A percentile compares a stretch with the other conserved stretches of the same genome.
phyloP scores from a whole-genome alignment of 768 basidiomycete species.

The Piloderma croceum region DNA sequence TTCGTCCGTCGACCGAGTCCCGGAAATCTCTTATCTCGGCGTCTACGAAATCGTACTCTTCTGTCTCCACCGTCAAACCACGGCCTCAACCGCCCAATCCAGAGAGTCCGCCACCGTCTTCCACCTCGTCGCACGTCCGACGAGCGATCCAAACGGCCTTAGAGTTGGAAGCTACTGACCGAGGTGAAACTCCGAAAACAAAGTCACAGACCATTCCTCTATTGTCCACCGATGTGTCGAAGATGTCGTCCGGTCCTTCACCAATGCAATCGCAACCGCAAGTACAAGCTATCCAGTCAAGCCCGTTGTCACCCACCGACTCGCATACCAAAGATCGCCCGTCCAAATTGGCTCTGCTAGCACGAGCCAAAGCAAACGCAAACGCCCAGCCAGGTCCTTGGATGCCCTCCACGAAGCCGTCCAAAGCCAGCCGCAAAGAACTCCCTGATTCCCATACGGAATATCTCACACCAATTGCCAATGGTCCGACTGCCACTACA shows the following conservation, averaged over 20 bases:
- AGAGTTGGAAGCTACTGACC: slow-evolving; percentile 52
- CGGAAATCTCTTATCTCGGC: slow-evolving; percentile 26
- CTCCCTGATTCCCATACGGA: slow-evolving; percentile 54
- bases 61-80: slow-evolving; percentile 16
- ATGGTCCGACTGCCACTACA: slow-evolving; percentile 75
- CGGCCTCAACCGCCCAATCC: slow-evolving; percentile 16
- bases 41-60: slow-evolving; percentile 15
- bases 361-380: slow-evolving; percentile 53
- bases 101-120: slow-evolving; percentile 34
- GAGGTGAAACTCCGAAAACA: background rate
- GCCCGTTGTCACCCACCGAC: slow-evolving; percentile 7
- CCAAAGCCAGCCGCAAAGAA: slow-evolving; percentile 23
- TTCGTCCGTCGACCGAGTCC: slow-evolving; percentile 66
- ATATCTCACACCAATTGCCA: slow-evolving; percentile 74
- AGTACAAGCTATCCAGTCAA: background rate
- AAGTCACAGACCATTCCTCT: background rate
- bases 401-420: slow-evolving; percentile 13
- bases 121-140: slow-evolving; percentile 55
- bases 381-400: too few relatives aligned
- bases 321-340: too few relatives aligned
- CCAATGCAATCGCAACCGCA: too few relatives aligned
- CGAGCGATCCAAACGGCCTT: slow-evolving; percentile 67
- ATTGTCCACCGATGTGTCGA: background rate
- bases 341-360: slow-evolving; percentile 74
- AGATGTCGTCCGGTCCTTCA: too few relatives aligned